Conservation (phyloP, 805 yeast genomes). For the Metschnikowia picachoensis region DNA sequence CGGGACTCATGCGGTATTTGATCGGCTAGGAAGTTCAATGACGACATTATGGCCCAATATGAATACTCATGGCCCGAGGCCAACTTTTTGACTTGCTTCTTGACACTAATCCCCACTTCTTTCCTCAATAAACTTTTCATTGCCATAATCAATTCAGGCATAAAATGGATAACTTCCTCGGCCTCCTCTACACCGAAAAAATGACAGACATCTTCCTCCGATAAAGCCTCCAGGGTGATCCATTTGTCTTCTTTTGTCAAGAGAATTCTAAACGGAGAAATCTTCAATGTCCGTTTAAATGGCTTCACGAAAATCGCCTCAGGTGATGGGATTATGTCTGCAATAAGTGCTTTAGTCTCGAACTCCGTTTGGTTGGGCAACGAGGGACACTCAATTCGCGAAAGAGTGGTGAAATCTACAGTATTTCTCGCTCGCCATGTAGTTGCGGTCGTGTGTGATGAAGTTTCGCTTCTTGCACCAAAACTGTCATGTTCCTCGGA, state of each 20-base stretch:
- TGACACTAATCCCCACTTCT: neutral
- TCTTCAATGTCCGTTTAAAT: conserved; percentile 14
- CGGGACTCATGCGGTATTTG: too few relatives aligned
- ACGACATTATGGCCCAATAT: conserved; percentile 12
- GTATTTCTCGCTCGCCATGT: neutral
- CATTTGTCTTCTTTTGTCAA: neutral
- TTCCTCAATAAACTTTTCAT: neutral
- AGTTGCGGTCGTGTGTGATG: neutral
- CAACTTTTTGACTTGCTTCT: neutral
- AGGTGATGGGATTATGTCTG: conserved; percentile 6
- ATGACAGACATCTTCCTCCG: conserved; percentile 10
- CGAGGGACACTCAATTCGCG: neutral
- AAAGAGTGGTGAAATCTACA: neutral
- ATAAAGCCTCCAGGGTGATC: conserved; percentile 7
- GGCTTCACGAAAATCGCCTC: conserved; percentile 14
- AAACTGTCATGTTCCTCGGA: too few relatives aligned
- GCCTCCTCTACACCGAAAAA: conserved; percentile 16
- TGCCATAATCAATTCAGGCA: neutral
- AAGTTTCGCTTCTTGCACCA: neutral
- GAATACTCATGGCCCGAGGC: conserved; percentile 5
- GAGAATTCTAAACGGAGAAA: conserved; percentile 9
- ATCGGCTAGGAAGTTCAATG: neutral
- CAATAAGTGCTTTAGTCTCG: conserved; percentile 1
- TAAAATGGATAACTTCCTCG: conserved; percentile 13
- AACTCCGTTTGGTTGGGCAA: conserved; percentile 3